These are phyloP conservation scores for Cytospora chrysosperma DNA, from an alignment of 2,329 filamentous ascomycete species.

Conservation along the genomic window DNA sequence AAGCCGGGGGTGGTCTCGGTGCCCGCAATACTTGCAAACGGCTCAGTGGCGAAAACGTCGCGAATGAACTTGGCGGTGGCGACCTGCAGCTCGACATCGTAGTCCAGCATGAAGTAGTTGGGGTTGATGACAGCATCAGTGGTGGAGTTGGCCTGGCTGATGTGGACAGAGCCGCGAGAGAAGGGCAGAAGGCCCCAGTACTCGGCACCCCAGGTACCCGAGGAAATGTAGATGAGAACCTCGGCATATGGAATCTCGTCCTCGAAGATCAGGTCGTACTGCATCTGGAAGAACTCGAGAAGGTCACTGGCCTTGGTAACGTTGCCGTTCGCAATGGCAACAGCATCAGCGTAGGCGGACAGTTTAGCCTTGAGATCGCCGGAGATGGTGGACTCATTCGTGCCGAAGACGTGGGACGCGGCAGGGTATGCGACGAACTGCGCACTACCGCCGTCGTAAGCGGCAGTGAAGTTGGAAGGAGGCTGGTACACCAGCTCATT, in stretches of 20 bases:
- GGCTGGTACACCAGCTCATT: constrained; percentile 62
- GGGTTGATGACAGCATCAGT: constrained; percentile 36
- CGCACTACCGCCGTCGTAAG: constrained; percentile 33
- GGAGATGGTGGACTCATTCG: background rate
- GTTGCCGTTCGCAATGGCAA: constrained; percentile 33
- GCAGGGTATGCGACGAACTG: constrained; percentile 30
- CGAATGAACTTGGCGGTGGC: constrained; percentile 33
- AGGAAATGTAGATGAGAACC: constrained; percentile 9
- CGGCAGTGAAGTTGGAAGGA: constrained; percentile 22
- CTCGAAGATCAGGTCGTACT: constrained; percentile 14
- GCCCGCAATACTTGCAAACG: constrained; percentile 17
- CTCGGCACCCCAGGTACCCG: constrained; percentile 1
- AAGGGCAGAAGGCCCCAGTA: constrained; percentile 17
- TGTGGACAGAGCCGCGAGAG: constrained; percentile 9
- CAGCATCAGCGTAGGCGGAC: background rate
- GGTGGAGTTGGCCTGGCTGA: background rate
- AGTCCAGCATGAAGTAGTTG: constrained; percentile 41
- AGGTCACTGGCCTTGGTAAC: constrained; percentile 19
- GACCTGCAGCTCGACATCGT: constrained; percentile 37
- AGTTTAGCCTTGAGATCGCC: background rate
- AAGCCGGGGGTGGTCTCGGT: constrained; percentile 25
- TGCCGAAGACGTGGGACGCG: background rate
- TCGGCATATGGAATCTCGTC: background rate
- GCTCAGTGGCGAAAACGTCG: constrained; percentile 24
- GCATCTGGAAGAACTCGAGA: constrained; percentile 20